phyloP scores from a whole-genome alignment of 2,329 filamentous ascomycete genomes.

The Daldinia eschscholtzii region DNA sequence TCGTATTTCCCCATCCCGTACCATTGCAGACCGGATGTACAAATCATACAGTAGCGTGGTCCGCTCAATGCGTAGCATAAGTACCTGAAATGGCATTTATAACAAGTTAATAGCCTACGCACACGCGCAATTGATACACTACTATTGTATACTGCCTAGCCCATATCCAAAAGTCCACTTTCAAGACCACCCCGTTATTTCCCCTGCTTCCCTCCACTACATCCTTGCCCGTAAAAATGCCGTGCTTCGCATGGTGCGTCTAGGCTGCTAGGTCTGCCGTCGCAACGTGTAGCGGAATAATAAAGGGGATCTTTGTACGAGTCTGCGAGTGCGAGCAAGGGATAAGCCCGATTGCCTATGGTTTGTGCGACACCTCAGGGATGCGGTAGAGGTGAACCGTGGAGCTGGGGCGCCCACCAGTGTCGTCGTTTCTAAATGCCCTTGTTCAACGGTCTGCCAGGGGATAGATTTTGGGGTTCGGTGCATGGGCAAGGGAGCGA shows the following conservation, averaged over 20 bases:
- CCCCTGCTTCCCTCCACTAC: conserved; percentile 29
- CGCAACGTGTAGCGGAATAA: conserved; percentile 38
- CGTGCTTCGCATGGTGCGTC: conserved; percentile 41
- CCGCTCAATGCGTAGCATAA: conserved; percentile 15
- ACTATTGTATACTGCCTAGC: conserved; percentile 16
- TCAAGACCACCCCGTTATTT: conserved; percentile 23
- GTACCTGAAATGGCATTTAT: conserved; percentile 19
- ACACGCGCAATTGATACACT: conserved; percentile 8
- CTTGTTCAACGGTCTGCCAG: conserved; percentile 35
- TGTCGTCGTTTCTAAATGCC: conserved; percentile 31
- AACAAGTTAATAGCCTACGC: conserved; percentile 28
- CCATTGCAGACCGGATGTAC: conserved; percentile 18
- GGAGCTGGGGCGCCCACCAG: conserved; percentile 39
- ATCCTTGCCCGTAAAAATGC: conserved; percentile 40
- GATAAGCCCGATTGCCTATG: conserved; percentile 43
- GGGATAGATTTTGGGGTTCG: conserved; percentile 39
- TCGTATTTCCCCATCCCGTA: conserved; percentile 29
- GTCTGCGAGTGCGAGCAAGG: conserved; percentile 44
- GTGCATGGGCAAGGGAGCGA: conserved; percentile 41
- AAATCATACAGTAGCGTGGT: conserved; percentile 15
- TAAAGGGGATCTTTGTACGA: conserved; percentile 44
- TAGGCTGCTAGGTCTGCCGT: conserved; percentile 39
- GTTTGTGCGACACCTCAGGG: conserved; percentile 45
- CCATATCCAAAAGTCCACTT: conserved; percentile 19
- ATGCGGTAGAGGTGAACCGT: conserved; percentile 43